Conservation (phyloP, 2,329 filamentous ascomycete species). For the Fusarium succisae region DNA sequence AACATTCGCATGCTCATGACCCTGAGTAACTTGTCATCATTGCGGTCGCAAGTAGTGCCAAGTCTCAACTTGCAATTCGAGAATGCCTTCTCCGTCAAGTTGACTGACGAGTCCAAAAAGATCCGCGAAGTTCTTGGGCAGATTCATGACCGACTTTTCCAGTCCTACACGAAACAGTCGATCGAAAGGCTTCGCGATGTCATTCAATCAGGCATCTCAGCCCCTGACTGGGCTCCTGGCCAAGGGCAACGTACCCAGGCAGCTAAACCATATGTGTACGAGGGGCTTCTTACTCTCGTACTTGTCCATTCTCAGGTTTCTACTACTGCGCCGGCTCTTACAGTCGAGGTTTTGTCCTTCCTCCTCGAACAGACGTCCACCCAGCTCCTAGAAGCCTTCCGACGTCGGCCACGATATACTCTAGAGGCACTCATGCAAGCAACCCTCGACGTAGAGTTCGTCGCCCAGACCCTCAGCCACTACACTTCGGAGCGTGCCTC, state of each 20-base stretch:
- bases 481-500: slow-evolving; percentile 87
- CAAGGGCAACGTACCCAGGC: slow-evolving; percentile 69
- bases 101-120: slow-evolving; percentile 92
- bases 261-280: slow-evolving; percentile 89
- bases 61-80: slow-evolving; percentile 93
- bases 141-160: slow-evolving; percentile 91
- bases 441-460: slow-evolving; percentile 95
- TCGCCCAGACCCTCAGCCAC: slow-evolving; percentile 89
- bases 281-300: slow-evolving; percentile 83
- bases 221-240: slow-evolving; percentile 75
- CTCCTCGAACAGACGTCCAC: slow-evolving; percentile 83
- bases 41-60: slow-evolving; percentile 84
- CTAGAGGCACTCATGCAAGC: slow-evolving; percentile 93
- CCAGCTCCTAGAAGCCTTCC: slow-evolving; percentile 85
- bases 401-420: slow-evolving; percentile 72
- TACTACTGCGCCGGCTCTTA: slow-evolving; percentile 79
- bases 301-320: slow-evolving; percentile 91
- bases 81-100: slow-evolving; percentile 89
- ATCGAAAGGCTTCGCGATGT: slow-evolving; percentile 73
- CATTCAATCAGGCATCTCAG: slow-evolving; percentile 77
- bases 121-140: slow-evolving; percentile 90
- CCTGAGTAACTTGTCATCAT: slow-evolving; percentile 86
- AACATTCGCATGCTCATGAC: slow-evolving; percentile 94
- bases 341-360: slow-evolving; percentile 83
- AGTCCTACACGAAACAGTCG: slow-evolving; percentile 86